phyloP scores from a whole-genome alignment of 371 early-diverging fungal genomes.

The Dinochytrium kinnereticum region DNA sequence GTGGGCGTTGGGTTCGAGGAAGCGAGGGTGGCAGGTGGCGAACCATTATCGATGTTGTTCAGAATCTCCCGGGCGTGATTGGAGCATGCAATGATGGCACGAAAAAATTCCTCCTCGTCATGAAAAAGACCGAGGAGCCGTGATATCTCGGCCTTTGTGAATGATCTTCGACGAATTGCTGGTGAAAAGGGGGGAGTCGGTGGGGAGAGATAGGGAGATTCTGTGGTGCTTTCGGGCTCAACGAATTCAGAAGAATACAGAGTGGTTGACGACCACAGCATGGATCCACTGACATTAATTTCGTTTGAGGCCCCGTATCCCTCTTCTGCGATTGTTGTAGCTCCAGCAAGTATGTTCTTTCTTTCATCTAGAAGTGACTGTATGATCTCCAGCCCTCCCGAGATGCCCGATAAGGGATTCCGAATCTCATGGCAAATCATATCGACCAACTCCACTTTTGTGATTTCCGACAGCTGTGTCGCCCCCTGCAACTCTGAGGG shows the following conservation, averaged over 20 bases:
- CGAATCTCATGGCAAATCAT: constrained; percentile 14
- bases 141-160: neutral
- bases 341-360: neutral
- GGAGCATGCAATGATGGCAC: neutral
- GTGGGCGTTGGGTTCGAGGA: too few relatives aligned
- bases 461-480: too few relatives aligned
- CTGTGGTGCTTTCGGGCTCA: too few relatives aligned
- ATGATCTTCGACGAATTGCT: neutral
- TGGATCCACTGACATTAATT: too few relatives aligned
- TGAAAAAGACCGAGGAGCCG: neutral
- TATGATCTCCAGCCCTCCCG: neutral
- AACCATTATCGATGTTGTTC: neutral
- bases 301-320: too few relatives aligned
- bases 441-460: neutral
- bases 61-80: neutral
- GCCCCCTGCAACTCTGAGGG: too few relatives aligned
- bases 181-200: neutral
- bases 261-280: too few relatives aligned
- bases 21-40: neutral
- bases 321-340: neutral
- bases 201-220: too few relatives aligned
- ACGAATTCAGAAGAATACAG: too few relatives aligned
- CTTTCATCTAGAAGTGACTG: neutral
- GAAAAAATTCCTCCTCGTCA: neutral
- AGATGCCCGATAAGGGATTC: neutral